Evolutionary conservation across 139 green algal genomes (phyloP), one percentile per base, ranked within the genome.

Genomic region (Chlorella sp.): DNA sequence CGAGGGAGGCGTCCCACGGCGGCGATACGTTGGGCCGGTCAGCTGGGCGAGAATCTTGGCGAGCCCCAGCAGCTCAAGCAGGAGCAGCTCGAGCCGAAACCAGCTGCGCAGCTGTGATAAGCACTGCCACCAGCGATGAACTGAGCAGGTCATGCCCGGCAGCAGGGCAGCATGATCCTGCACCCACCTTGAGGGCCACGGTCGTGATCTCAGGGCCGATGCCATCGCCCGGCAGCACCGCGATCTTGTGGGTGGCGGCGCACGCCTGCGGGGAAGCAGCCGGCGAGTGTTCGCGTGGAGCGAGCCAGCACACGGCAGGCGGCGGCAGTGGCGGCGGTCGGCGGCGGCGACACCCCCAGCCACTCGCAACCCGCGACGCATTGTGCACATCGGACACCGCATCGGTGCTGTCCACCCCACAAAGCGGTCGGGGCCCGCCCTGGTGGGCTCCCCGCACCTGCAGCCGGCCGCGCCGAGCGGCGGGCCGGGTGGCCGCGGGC

Each of bases 201-300:
- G 91, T 75, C 71, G 95, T 98, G 82, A 99, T 99, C 86, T 99
- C 97, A 26, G 97, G 97, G 30, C 97, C 97, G 70, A 99, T 99
- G 81, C 97, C 97, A 87, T 99, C 97, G 62, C 97, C 97, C 34
- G 96, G 92, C 41, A 99, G 94, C 21, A 98, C 84, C 11, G 92
- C 93, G 17, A 99, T 92, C 32, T 94, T 95, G 86, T 98, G 92
- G 26, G 75, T 85, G 25, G 84, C 83, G 41, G 51, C 63, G 78
- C 44, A 88, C 30, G 60, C 76, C 76, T 82, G 76, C 70, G 30
- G 15, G 67, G 34, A 74, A 23, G 13, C 12, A 72, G 65, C 12
- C 64, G 34, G 13, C 1, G 21, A 21, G 20, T 67, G 60, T 67
- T 67, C 25, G n/a, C n/a, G n/a, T n/a, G 16, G 63, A 34, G 28